Conservation (phyloP, 805 yeast species). For the Candida krabiensis region DNA sequence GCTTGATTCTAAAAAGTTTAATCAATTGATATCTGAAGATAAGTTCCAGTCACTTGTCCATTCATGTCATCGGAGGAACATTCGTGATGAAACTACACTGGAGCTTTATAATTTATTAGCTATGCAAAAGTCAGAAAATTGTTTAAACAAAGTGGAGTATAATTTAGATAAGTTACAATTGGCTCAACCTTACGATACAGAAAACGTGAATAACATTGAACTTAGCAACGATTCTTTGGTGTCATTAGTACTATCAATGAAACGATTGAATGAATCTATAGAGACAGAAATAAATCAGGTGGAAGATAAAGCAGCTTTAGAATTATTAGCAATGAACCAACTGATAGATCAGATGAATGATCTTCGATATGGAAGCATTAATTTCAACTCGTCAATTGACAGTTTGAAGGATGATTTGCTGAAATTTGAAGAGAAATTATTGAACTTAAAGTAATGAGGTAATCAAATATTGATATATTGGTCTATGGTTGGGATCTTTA, state of each 20-base stretch:
- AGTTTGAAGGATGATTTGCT: conserved; percentile 18
- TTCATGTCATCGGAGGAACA: conserved; percentile 6
- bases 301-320: conserved; percentile 17
- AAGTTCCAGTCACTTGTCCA: conserved; percentile 19
- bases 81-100: conserved; percentile 3
- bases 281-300: conserved; percentile 24
- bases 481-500: conserved; percentile 22
- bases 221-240: conserved; percentile 20
- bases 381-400: conserved; percentile 19
- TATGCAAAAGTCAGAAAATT: conserved; percentile 12
- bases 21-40: conserved; percentile 21
- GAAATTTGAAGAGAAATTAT: conserved; percentile 17
- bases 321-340: conserved; percentile 22
- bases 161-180: conserved; percentile 16
- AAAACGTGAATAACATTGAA: conserved; percentile 4
- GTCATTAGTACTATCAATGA: conserved; percentile 24
- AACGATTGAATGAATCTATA: conserved; percentile 28
- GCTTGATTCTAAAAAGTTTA: conserved; percentile 21
- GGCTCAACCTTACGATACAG: conserved; percentile 6
- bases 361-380: conserved; percentile 26
- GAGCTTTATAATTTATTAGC: conserved; percentile 19
- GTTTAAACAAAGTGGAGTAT: conserved; percentile 11
- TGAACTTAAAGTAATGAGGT: conserved; percentile 3
- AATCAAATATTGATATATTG: conserved; percentile 22
- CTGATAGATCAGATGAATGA: conserved; percentile 32